Evolutionary conservation across 768 basidiomycete genomes (phyloP).

Genomic region (Russula ochroleuca): DNA sequence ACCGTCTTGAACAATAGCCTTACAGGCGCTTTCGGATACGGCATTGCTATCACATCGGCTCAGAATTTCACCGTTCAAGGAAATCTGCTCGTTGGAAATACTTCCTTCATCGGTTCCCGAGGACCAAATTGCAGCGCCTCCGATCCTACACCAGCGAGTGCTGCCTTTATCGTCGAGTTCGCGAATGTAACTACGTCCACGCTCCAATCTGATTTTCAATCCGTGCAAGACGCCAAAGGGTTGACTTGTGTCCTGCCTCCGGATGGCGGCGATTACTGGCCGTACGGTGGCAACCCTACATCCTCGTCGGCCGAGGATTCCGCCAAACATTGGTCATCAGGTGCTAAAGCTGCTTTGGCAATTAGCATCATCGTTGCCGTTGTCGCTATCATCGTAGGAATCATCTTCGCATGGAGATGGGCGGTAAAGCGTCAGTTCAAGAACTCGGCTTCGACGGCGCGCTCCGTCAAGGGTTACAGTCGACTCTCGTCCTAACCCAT

Average conservation of each 20-base stretch:
- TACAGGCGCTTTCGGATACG: slow-evolving; percentile 70
- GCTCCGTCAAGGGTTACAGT: slow-evolving; percentile 8
- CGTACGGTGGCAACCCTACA: slow-evolving; percentile 52
- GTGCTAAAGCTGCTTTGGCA: slow-evolving; percentile 45
- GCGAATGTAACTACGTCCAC: slow-evolving; percentile 40
- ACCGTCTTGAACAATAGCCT: slow-evolving; percentile 54
- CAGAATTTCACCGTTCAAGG: slow-evolving; percentile 60
- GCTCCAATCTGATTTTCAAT: slow-evolving; percentile 51
- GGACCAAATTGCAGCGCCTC: slow-evolving; percentile 59
- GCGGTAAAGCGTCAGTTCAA: slow-evolving; percentile 31
- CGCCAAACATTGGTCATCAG: slow-evolving; percentile 31
- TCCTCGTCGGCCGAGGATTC: slow-evolving; percentile 21
- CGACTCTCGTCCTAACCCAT: no score
- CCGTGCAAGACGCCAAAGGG: slow-evolving; percentile 49
- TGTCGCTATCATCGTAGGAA: slow-evolving; percentile 37
- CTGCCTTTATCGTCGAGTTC: slow-evolving; percentile 55
- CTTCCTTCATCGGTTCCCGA: slow-evolving; percentile 65
- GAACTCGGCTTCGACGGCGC: neutral
- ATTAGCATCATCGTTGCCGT: slow-evolving; percentile 50
- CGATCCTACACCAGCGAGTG: slow-evolving; percentile 49
- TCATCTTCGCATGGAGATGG: slow-evolving; percentile 50
- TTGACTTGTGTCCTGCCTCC: slow-evolving; percentile 69
- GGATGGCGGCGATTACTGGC: slow-evolving; percentile 66
- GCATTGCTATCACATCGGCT: slow-evolving; percentile 60
- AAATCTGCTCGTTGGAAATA: slow-evolving; percentile 62